Percentiles rank a stretch among this genome's conserved stretches.
Evolutionary conservation across 2,329 filamentous ascomycete species (phyloP).

Genomic region (Sporothrix globosa): DNA sequence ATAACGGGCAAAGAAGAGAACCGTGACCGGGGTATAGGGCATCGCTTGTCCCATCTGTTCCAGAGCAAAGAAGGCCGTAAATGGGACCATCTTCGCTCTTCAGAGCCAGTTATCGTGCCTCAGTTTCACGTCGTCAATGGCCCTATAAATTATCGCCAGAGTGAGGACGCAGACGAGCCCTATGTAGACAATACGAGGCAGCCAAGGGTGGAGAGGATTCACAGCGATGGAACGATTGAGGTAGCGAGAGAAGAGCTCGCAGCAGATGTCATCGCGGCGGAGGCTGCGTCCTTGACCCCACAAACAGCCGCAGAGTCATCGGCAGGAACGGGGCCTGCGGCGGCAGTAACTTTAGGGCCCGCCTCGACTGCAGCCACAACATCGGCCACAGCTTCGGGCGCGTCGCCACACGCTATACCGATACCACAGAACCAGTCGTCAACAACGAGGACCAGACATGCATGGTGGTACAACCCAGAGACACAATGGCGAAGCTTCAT

Average conservation of each 20-base stretch:
- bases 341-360: not conserved
- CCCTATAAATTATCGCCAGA: not conserved
- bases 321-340: not conserved
- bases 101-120: slow-evolving; percentile 62
- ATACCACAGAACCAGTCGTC: not conserved
- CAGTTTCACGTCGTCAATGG: slow-evolving; percentile 35
- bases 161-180: not conserved
- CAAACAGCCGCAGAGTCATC: not conserved
- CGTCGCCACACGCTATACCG: not conserved
- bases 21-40: slow-evolving; percentile 2
- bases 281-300: not conserved
- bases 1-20: slow-evolving; percentile 15
- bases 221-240: not conserved
- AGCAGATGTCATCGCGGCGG: not conserved
- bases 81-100: slow-evolving; percentile 63
- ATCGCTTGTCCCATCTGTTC: slow-evolving; percentile 51
- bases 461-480: slow-evolving; percentile 41
- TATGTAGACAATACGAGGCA: not conserved
- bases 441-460: not conserved
- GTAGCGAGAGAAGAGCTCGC: not conserved
- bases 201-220: not conserved
- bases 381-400: slow-evolving; percentile 15
- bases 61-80: slow-evolving; percentile 51
- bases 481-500: slow-evolving; percentile 59
- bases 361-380: not conserved